phyloP scores from a whole-genome alignment of 1,284 basidiomycete genomes.

The Dichomitus squalens region DNA sequence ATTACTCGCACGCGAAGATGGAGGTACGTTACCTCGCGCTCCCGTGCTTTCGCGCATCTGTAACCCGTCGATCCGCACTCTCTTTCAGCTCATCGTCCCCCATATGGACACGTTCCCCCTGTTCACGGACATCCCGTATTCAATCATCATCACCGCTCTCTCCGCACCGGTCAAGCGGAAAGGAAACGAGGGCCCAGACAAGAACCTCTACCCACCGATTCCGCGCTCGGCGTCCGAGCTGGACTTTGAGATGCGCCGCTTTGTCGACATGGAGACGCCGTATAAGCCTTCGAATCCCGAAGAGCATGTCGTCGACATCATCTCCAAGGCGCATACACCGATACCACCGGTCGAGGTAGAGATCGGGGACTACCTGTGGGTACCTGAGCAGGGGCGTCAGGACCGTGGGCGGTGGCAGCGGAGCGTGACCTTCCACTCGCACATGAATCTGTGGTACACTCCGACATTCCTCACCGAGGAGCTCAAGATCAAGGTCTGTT shows the following conservation, averaged over 20 bases:
- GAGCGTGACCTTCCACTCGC: constrained; percentile 18
- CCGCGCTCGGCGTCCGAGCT: constrained; percentile 18
- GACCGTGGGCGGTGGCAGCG: constrained; percentile 17
- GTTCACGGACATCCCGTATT: constrained; percentile 18
- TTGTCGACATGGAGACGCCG: constrained; percentile 14
- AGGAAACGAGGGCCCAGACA: constrained; percentile 1
- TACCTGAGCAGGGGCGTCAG: constrained; percentile 11
- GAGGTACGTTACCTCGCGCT: constrained; percentile 6
- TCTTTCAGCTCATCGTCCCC: constrained; percentile 14
- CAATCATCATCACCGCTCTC: constrained; percentile 15
- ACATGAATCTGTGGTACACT: constrained; percentile 15
- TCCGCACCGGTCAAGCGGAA: constrained; percentile 16
- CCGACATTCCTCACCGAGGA: constrained; percentile 20
- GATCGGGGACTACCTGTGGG: constrained; percentile 14
- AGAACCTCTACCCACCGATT: constrained; percentile 9
- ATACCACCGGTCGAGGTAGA: constrained; percentile 16
- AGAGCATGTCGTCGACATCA: constrained; percentile 18
- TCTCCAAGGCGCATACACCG: constrained; percentile 17
- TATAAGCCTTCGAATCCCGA: constrained; percentile 19
- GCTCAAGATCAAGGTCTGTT: constrained; percentile 18
- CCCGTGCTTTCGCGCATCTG: neutral
- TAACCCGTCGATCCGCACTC: neutral
- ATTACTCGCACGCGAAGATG: constrained; percentile 10
- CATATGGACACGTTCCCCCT: constrained; percentile 20
- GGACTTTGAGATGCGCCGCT: constrained; percentile 17